Conservation (phyloP, 169 alveolate species). For the Plasmodium gallinaceum region DNA sequence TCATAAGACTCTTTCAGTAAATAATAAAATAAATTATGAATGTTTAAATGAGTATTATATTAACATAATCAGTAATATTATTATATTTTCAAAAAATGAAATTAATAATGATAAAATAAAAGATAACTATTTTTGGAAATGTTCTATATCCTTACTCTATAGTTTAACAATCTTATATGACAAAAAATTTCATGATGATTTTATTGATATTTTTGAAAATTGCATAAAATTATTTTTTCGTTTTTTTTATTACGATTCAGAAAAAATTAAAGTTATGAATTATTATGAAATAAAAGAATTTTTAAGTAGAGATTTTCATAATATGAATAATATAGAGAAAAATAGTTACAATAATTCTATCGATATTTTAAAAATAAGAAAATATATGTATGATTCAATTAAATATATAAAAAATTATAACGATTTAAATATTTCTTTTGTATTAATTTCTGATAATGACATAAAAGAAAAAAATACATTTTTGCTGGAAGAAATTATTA, state of each 20-base stretch:
- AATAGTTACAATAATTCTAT: too few relatives aligned
- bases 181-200: constrained; percentile 6
- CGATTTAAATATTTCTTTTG: not conserved
- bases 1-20: not conserved
- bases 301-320: too few relatives aligned
- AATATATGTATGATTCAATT: not conserved
- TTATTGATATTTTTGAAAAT: constrained; percentile 18
- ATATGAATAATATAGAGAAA: too few relatives aligned
- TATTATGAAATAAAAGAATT: constrained; percentile 4
- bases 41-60: not conserved
- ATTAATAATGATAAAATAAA: not conserved
- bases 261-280: not conserved
- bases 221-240: not conserved
- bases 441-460: not conserved
- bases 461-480: not conserved
- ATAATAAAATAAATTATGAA: constrained; percentile 8
- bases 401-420: too few relatives aligned
- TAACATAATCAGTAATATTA: constrained; percentile 9
- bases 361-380: too few relatives aligned
- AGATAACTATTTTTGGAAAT: constrained; percentile 3
- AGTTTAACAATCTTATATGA: constrained; percentile 29
- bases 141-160: constrained; percentile 25
- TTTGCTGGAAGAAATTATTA: constrained; percentile 22
- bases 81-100: constrained; percentile 13
- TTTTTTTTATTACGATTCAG: not conserved